Evolutionary conservation across 2,329 filamentous ascomycete genomes (phyloP), one percentile per base, ranked within the genome.

Genomic region (Seiridium unicorne): DNA sequence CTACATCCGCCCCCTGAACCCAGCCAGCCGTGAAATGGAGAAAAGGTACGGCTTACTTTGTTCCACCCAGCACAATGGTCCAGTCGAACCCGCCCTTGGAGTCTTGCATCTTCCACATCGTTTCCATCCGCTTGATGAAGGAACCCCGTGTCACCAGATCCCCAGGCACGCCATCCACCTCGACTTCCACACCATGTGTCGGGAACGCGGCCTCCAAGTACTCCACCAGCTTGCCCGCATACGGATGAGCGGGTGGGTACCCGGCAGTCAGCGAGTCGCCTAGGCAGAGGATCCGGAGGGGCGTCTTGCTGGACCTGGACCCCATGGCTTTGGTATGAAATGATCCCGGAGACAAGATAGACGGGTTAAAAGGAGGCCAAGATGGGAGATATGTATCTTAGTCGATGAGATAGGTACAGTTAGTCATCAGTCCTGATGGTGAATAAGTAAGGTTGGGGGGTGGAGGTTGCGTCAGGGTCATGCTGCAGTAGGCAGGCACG

Each of bases 241-340:
- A 90, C 0, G 87, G 85, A 61, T 84, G 78, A 60, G 63, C 57
- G 36, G 77, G 75, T 36, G 70, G 71, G 69, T 76, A 87, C 47
- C 87, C 87, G 10, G 77, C 78, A 5, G 87, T 89, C 51, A 90
- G 80, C 44, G 84, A 88, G 77, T 88, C 80, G 70, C 86, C 86
- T 71, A 89, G 85, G 76, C 86, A 88, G 62, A 89, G 80, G 67
- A 89, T 81, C 66, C 80, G 77, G 35, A 86, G 55, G 7, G 55
- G 44, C 9, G 55, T 9, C 31, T 13, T 42, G 47, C 18, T 13
- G 47, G 8, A 11, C 35, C 48, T 38, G 31, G 49, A 53, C 5
- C 34, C 34, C 49, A 53, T 53, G 49, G n/a, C 13, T 38, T 31
- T 49, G 10, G 36, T 3, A 13, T 36, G 11, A 32, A 35, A 9